Conservation (phyloP, 768 basidiomycete genomes). For the Leucocoprinus leucothites region DNA sequence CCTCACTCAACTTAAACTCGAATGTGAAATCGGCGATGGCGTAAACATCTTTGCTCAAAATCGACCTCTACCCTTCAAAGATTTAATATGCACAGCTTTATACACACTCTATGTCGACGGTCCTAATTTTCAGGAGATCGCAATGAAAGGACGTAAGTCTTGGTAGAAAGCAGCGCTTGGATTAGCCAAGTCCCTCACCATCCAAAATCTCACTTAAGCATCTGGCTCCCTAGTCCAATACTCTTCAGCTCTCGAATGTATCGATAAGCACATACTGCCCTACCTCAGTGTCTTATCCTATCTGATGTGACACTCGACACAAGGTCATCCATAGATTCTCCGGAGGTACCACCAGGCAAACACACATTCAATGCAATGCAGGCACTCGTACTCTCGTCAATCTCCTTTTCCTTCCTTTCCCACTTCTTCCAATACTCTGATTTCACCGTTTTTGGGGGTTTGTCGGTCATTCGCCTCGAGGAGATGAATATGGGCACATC, state of each 20-base stretch:
- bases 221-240: background rate
- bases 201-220: background rate
- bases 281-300: background rate
- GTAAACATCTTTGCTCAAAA: background rate
- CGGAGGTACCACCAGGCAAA: background rate
- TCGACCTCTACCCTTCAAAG: background rate
- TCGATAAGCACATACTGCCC: background rate
- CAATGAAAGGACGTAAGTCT: background rate
- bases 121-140: slow-evolving; percentile 1
- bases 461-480: slow-evolving; percentile 5
- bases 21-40: slow-evolving; percentile 6
- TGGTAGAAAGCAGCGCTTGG: slow-evolving; percentile 1
- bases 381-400: slow-evolving; percentile 1
- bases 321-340: background rate
- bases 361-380: background rate
- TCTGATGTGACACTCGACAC: slow-evolving; percentile 2
- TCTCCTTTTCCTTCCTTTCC: background rate
- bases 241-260: background rate
- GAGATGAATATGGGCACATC: too few species aligned
- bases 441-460: slow-evolving; percentile 5
- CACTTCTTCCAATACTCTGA: slow-evolving; percentile 3
- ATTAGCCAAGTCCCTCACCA: background rate
- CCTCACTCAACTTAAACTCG: slow-evolving; percentile 13
- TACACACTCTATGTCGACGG: slow-evolving; percentile 8
- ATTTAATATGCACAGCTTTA: background rate